Evolutionary conservation across 208 protist genomes (phyloP).

Genomic region (Phytomonas serpens): DNA sequence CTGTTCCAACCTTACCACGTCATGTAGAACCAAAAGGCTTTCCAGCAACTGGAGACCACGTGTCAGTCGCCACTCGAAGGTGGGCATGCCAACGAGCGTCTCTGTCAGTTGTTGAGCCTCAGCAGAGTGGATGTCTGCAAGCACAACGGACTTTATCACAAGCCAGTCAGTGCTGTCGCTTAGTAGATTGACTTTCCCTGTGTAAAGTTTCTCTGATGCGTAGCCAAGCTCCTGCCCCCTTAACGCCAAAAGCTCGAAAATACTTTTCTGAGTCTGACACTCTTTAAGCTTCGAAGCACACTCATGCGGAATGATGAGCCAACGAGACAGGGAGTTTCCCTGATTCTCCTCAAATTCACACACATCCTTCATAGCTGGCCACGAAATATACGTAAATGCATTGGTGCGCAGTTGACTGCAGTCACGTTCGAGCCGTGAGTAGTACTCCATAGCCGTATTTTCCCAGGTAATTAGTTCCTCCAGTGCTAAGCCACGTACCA

Average conservation of each 20-base stretch:
- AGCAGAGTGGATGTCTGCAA: conserved; percentile 64
- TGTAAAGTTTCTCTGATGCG: conserved; percentile 18
- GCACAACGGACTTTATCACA: conserved; percentile 46
- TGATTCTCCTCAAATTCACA: conserved; percentile 56
- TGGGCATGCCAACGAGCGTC: conserved; percentile 38
- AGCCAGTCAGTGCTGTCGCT: conserved; percentile 78
- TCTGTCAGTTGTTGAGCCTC: conserved; percentile 44
- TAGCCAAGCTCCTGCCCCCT: conserved; percentile 21
- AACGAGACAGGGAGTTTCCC: conserved; percentile 46
- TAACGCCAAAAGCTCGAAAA: conserved; percentile 40
- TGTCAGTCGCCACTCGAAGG: conserved; percentile 22
- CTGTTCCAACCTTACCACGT: conserved; percentile 42
- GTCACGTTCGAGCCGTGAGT: conserved; percentile 41
- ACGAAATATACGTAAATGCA: conserved; percentile 73
- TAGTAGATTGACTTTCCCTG: conserved; percentile 15
- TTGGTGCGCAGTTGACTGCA: conserved; percentile 72
- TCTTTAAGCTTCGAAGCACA: conserved; percentile 29
- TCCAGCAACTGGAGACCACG: conserved; percentile 36
- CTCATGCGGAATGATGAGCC: conserved; percentile 33
- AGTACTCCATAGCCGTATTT: conserved; percentile 38
- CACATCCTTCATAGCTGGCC: conserved; percentile 76
- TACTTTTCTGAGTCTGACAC: conserved; percentile 77
- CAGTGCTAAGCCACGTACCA: conserved; percentile 45
- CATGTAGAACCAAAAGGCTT: conserved; percentile 59
- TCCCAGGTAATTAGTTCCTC: conserved; percentile 55